Evolutionary conservation across 768 basidiomycete genomes (phyloP), one percentile per base, ranked within the genome.

Genomic region (Xanthoconium stramineum): DNA sequence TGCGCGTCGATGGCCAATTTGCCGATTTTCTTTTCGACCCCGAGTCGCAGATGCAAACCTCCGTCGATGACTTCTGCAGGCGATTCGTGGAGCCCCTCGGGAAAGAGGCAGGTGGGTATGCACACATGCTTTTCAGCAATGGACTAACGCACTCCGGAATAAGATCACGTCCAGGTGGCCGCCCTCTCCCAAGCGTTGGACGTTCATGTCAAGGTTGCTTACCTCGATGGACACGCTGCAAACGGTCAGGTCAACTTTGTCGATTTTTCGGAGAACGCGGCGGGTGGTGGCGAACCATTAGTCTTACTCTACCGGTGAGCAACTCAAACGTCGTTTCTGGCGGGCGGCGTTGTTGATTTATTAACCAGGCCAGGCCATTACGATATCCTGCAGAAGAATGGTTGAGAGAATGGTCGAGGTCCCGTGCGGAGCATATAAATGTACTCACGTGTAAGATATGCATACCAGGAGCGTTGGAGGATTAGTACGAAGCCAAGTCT

Each of bases 111-210:
- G 91, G 89, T 85, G 58, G 46, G 52, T 44, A 35, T 37, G 10
- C 11, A n/a, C 11, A 11, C 13, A 42, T 12, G 8, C 28, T 35
- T 19, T 37, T 17, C 15, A 12, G 20, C 9, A 30, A 58, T 10
- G 17, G 33, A 35, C 33, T 39, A 28, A 43, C 20, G n/a, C 13
- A 51, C 56, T 17, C 51, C 36, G 40, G 33, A 47, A 24, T 49
- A 69, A 84, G 94, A 95, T 61, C 86, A 95, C 60, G 85, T 88
- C 12, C 89, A 92, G 64, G 88, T 95, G 59, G 80, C 80, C 36
- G 93, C 94, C 1, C 76, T 96, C 12, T 80, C 86, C 17, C 76
- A 81, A 35, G 88, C 86, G 0, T 72, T 95, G 30, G 70, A 79
- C 20, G 72, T 90, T 47, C 85, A 87, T 49, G 72, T 94, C 49